These are phyloP conservation scores for Curvularia sp. DNA, from an alignment of 2,329 filamentous ascomycete species.

Conservation along the genomic window DNA sequence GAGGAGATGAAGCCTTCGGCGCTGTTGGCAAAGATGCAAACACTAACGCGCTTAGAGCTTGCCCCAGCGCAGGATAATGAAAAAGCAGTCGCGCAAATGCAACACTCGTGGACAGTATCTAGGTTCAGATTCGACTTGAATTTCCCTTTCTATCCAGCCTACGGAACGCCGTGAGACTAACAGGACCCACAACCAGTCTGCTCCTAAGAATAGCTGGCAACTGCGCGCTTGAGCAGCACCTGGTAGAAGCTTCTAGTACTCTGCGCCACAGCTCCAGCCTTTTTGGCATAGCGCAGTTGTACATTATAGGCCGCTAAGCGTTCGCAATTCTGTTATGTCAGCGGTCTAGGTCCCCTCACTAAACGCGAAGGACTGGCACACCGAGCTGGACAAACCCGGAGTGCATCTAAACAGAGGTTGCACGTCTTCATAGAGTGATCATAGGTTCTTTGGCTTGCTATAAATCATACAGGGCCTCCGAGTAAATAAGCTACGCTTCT, in stretches of 20 bases:
- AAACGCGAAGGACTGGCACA: not conserved
- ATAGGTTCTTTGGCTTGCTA: not conserved
- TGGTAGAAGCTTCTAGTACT: conserved; percentile 5
- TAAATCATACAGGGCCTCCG: not conserved
- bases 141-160: no score
- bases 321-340: not conserved
- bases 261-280: conserved; percentile 3
- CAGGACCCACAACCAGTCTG: conserved; percentile 2
- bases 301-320: conserved; percentile 3
- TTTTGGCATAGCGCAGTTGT: conserved; percentile 1
- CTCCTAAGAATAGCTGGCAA: conserved; percentile 5
- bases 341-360: not conserved
- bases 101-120: no score
- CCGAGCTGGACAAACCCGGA: not conserved
- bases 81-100: conserved; percentile 4
- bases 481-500: not conserved
- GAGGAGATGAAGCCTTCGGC: no score
- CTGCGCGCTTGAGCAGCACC: conserved; percentile 2
- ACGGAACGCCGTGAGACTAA: no score
- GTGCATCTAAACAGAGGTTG: not conserved
- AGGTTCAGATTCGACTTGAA: no score
- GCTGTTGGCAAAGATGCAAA: no score
- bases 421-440: not conserved
- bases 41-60: no score
- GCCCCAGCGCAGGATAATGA: no score